Conservation (phyloP, 2,329 filamentous ascomycete species). For the Ilyonectria destructans region DNA sequence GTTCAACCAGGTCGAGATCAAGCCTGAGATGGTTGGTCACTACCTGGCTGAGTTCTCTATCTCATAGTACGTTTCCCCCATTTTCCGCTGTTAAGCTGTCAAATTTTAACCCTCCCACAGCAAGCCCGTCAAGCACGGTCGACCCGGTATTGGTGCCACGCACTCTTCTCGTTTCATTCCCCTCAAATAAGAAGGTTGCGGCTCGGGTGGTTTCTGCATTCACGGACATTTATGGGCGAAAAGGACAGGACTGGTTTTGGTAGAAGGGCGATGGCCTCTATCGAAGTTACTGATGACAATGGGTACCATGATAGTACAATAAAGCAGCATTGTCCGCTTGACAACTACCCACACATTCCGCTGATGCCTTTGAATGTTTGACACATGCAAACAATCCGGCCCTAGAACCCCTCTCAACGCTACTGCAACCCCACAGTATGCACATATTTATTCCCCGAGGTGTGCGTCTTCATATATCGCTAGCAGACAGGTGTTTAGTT, state of each 20-base stretch:
- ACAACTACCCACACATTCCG: constrained; percentile 46
- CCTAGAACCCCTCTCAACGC: not conserved
- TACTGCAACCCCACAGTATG: not conserved
- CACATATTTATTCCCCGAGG: not conserved
- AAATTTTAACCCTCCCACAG: constrained; percentile 73
- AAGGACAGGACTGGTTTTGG: constrained; percentile 67
- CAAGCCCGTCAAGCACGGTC: constrained; percentile 99
- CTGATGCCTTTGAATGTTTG: constrained; percentile 32
- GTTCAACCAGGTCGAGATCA: constrained; percentile 99
- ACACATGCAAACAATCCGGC: constrained; percentile 5
- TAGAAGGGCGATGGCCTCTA: constrained; percentile 63
- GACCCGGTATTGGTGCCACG: constrained; percentile 99
- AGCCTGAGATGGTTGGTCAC: constrained; percentile 99
- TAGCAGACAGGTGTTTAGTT: not conserved
- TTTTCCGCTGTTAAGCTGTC: not conserved
- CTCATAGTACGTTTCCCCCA: constrained; percentile 86
- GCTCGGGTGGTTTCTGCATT: constrained; percentile 71
- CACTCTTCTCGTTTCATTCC: constrained; percentile 99
- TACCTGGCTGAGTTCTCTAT: constrained; percentile 99
- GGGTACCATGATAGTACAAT: constrained; percentile 63
- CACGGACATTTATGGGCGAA: constrained; percentile 71
- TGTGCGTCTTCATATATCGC: not conserved
- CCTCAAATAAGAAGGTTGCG: constrained; percentile 90
- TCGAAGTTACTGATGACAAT: constrained; percentile 63
- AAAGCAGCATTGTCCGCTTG: constrained; percentile 59